These are phyloP conservation scores for Clonostachys solani DNA, from an alignment of 2,329 filamentous ascomycete species.

Conservation along the genomic window DNA sequence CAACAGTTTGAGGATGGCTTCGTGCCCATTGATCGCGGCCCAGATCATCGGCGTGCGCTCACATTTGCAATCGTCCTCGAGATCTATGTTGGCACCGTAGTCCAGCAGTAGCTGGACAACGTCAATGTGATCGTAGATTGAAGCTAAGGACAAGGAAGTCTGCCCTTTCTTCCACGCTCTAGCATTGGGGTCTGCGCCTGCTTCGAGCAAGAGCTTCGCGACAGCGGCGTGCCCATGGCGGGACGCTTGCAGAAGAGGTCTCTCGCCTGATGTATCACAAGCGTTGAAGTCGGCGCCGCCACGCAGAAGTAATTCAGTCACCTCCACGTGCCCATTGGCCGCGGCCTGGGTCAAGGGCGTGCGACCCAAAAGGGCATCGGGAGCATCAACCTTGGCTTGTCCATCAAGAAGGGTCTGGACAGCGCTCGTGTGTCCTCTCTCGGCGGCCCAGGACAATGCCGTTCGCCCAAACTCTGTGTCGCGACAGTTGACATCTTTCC, in stretches of 20 bases:
- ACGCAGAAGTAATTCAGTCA: background rate
- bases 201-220: background rate
- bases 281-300: background rate
- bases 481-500: too few species aligned
- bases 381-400: background rate
- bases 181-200: background rate
- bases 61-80: background rate
- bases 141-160: background rate
- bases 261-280: slow-evolving; percentile 21
- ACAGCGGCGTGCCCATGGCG: background rate
- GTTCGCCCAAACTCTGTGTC: too few species aligned
- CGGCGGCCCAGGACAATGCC: background rate
- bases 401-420: background rate
- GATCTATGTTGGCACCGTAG: background rate
- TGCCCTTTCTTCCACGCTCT: background rate
- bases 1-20: background rate
- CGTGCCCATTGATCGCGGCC: background rate
- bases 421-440: background rate
- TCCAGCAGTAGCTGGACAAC: background rate
- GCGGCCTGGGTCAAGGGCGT: background rate
- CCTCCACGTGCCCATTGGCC: background rate
- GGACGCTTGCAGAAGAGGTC: background rate
- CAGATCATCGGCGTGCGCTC: background rate
- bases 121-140: background rate
- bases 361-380: background rate